Base-by-base conservation (phyloP, 1,284 basidiomycete genomes). In the Ustilago shanxiensis region DNA sequence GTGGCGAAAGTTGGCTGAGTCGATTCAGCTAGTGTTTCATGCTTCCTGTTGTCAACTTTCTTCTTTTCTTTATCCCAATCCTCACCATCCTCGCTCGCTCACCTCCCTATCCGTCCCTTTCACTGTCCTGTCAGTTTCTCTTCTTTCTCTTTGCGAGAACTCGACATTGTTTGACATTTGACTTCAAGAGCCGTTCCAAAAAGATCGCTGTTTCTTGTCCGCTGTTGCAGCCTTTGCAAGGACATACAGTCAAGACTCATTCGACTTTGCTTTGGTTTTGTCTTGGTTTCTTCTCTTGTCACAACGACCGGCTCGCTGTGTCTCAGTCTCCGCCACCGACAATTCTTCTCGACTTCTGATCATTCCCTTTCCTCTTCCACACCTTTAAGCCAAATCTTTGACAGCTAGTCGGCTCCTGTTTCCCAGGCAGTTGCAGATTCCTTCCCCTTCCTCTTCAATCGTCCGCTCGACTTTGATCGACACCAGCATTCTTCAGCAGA, bases 1-100 rank as follows among this genome's bases (percentile, higher is more conserved):
- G 55, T 57, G 55, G 55, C 55, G 55, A 57, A 60, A 29, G 50
- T 60, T 60, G 58, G 58, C 58, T 60, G 49, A 60, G 58, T 60
- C 49, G 58, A 29, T 29, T 2, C 16, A n/a, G 14, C 31, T 8
- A 16, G 20, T 18, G 44, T 47, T 47, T 47, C 44, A 47, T 47
- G n/a, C 44, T 28, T 24, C 26, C 10, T 11, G 9, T 28, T 28
- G 8, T 49, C 6, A 22, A 33, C 18, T 18, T 9, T 29, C 22
- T 51, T 47, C 47, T 13, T 18, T 5, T 41, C 47, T 59, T 59
- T 33, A 20, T 28, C 45, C 14, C 14, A 9, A n/a, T 18, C 51
- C 28, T 39, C 49, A 10, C 26, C 16, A 35, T 2, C 45, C 63
- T 44, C 45, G 24, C 8, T n/a, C n/a, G n/a, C n/a, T n/a, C 47